Evolutionary conservation across 305 asterid species (phyloP), one percentile per base, ranked within the genome.

Genomic region (Withania somnifera): DNA sequence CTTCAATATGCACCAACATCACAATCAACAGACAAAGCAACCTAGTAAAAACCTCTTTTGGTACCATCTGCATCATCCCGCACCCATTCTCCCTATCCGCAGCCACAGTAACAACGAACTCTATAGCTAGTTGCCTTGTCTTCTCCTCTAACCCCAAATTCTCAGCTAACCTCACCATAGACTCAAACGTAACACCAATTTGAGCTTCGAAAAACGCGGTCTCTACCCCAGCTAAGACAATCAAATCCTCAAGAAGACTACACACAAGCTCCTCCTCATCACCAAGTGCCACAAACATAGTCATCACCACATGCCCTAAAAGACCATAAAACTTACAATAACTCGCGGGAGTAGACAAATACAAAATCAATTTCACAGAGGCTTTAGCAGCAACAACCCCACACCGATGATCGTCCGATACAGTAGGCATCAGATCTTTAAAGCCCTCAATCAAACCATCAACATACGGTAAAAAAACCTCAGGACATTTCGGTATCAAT

Each of bases 81-180:
- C 79, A 19, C 4, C 83, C 79, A n/a, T 5, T 32, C 19, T 67
- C 67, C 52, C 15, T 40, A 67, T 67, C 78, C 52, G 67, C 80
- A 11, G 79, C 84, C 6, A 81, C 24, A 17, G 67, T 53, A 22
- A 81, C 30, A 36, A 81, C 15, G 38, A 81, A 81, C 68, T 81
- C 52, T 11, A 68, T 40, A 13, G 57, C 69, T 14, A 67, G 80
- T 7, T 81, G 79, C 56, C 80, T 66, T 26, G 9, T 3, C 45
- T 14, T 68, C 4, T 67, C 67, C 45, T 5, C 36, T 5, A 81
- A 20, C 0, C 13, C 22, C 4, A 22, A 1, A 45, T 38, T n/a
- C 50, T 17, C 61, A 13, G 22, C 51, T 10, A 68, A 1, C 26
- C 17, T 17, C 20, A 68, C 24, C 84, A 67, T 81, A 7, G 45